Evolutionary conservation across 2,329 filamentous ascomycete genomes (phyloP), one percentile per base, ranked within the genome.

Genomic region (Microdochium nivale): DNA sequence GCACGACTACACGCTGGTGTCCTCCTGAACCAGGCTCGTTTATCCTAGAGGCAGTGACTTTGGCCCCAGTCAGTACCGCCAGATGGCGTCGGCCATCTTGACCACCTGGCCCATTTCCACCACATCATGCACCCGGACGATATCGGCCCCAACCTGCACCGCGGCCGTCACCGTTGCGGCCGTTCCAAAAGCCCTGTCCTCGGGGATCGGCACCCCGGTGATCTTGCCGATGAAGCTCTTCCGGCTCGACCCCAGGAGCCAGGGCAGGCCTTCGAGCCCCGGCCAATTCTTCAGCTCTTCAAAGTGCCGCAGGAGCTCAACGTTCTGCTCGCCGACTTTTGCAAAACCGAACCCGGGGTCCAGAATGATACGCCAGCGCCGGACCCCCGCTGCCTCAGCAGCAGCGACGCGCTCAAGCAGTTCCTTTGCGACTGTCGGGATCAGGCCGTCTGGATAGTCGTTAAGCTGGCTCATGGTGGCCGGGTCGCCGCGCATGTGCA

Each of bases 291-390:
- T 76, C 56, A 95, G 70, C 57, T 83, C 79, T 9, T 76, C 74
- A 30, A 95, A 69, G 1, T 80, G 70, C 9, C 87, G 76, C 32
- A 99, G 72, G 2, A 99, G 71, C 59, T 90, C 83, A 2, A 96
- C 71, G 67, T 96, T 96, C 66, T 96, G 90, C 40, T 78, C 75
- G 51, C 78, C 75, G 1, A 81, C 84, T 73, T 99, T 99, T 52
- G 94, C 90, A 65, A 99, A 99, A 0, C 94, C 94, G 30, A 99
- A 80, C 0, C 94, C 94, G 0, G 94, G 94, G 65, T 99, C 94
- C 1, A 97, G 81, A 32, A 97, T 84, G 57, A 99, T 95, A 57
- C 92, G 87, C 94, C 94, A 99, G 48, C 91, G 84, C 3, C 88
- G 79, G 44, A 99, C 80, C 0, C 94, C 94, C 0, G 90, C 90